Conservation (phyloP, 2,329 filamentous ascomycete genomes). For the Colletotrichum gloeosporioides region DNA sequence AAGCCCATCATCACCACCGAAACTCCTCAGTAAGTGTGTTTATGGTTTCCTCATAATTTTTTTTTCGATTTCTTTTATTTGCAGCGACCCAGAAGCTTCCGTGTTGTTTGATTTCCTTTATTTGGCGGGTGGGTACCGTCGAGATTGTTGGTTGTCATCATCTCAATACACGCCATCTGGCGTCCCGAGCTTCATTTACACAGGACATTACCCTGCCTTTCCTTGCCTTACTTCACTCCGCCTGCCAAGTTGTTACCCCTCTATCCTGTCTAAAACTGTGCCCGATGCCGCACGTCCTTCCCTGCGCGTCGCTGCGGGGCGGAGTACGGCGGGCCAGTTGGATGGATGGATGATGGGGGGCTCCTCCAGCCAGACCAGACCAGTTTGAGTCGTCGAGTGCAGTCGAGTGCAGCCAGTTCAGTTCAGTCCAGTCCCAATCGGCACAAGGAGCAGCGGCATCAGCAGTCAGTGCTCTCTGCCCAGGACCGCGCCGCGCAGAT, state of each 20-base stretch:
- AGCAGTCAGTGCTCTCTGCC: neutral
- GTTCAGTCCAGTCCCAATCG: conserved; percentile 1
- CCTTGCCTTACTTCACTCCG: neutral
- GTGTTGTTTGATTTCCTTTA: neutral
- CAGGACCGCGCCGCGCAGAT: conserved; percentile 6
- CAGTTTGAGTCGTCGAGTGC: neutral
- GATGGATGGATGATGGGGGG: neutral
- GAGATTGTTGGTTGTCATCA: neutral
- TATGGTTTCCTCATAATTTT: conserved; percentile 11
- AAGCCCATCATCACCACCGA: conserved; percentile 81
- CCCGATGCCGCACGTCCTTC: conserved; percentile 11
- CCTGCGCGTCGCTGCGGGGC: conserved; percentile 15
- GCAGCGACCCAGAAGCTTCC: neutral
- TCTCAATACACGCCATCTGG: neutral
- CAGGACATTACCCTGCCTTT: neutral
- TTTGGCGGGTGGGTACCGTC: neutral
- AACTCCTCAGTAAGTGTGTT: conserved; percentile 42
- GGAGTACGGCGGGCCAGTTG: neutral
- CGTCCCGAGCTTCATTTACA: conserved; percentile 2
- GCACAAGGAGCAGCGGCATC: neutral
- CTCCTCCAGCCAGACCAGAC: neutral
- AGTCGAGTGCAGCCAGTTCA: neutral
- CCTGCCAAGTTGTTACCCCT: conserved; percentile 2
- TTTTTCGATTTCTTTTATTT: neutral
- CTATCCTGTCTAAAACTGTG: conserved; percentile 11